phyloP scores from a whole-genome alignment of 2,329 filamentous ascomycete genomes.

The Zymoseptoria pseudotritici region DNA sequence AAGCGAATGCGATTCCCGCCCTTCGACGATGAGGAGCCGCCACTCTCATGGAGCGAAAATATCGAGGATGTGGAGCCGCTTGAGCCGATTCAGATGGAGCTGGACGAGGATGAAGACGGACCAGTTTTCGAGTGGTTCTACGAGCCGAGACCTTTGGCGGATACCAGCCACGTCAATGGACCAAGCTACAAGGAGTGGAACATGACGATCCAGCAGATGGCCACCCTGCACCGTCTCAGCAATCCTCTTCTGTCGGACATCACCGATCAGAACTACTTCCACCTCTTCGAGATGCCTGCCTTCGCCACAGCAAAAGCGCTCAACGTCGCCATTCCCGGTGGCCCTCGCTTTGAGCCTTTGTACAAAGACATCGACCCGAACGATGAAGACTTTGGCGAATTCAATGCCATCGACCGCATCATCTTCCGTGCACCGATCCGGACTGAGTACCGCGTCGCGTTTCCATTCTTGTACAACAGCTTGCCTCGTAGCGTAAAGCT shows the following conservation, averaged over 20 bases:
- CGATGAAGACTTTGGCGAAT: slow-evolving; percentile 98
- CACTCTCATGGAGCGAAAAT: slow-evolving; percentile 95
- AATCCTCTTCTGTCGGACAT: slow-evolving; percentile 84
- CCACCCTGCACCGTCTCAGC: slow-evolving; percentile 84
- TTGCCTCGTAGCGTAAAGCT: slow-evolving; percentile 88
- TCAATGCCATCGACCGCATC: slow-evolving; percentile 98
- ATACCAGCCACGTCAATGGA: slow-evolving; percentile 90
- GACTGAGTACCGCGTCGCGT: slow-evolving; percentile 92
- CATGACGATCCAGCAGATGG: slow-evolving; percentile 87
- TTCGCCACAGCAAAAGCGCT: slow-evolving; percentile 94
- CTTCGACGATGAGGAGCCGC: slow-evolving; percentile 97
- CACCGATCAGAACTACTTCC: slow-evolving; percentile 94
- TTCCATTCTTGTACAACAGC: slow-evolving; percentile 93
- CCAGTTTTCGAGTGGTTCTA: slow-evolving; percentile 97
- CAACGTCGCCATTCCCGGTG: slow-evolving; percentile 95
- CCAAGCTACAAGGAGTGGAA: slow-evolving; percentile 98
- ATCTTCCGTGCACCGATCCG: slow-evolving; percentile 94
- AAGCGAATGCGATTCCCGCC: slow-evolving; percentile 99
- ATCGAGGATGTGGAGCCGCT: slow-evolving; percentile 96
- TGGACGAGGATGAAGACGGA: slow-evolving; percentile 86
- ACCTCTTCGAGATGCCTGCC: slow-evolving; percentile 91
- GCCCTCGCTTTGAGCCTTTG: slow-evolving; percentile 88
- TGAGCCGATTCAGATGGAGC: slow-evolving; percentile 96
- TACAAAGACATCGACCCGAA: slow-evolving; percentile 99
- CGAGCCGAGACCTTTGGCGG: slow-evolving; percentile 81